Evolutionary conservation across 352 stramenopile species (phyloP).

Genomic region (Phytophthora gonapodyides): DNA sequence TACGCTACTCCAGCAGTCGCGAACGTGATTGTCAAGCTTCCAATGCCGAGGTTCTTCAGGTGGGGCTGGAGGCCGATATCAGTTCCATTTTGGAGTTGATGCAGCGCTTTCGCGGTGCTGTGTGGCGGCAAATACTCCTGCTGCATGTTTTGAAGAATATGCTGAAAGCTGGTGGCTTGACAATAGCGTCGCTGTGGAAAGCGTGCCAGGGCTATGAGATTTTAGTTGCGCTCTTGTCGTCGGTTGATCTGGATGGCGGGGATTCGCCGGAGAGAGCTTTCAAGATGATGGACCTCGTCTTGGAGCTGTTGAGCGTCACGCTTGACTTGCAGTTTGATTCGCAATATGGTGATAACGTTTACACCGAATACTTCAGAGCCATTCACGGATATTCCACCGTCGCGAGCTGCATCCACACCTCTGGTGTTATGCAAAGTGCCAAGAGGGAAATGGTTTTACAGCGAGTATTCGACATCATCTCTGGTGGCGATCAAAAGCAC

Average conservation of each 20-base stretch:
- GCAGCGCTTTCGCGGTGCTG: constrained; percentile 40
- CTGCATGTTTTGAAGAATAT: constrained; percentile 53
- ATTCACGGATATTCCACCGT: constrained; percentile 55
- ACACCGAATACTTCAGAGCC: constrained; percentile 45
- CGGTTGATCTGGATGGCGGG: constrained; percentile 40
- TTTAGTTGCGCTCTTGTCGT: constrained; percentile 62
- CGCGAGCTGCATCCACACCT: constrained; percentile 62
- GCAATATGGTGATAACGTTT: constrained; percentile 28
- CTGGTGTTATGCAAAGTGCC: constrained; percentile 46
- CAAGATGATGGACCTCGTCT: constrained; percentile 52
- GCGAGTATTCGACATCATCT: constrained; percentile 66
- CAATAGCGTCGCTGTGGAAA: constrained; percentile 53
- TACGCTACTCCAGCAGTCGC: constrained; percentile 3
- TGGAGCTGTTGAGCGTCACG: constrained; percentile 53
- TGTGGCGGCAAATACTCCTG: constrained; percentile 44
- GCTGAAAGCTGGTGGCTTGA: constrained; percentile 37
- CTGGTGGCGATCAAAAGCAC: constrained; percentile 39
- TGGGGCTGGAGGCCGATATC: constrained; percentile 65
- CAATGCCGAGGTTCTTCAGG: constrained; percentile 37
- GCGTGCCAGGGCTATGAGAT: constrained; percentile 65
- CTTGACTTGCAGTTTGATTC: constrained; percentile 31
- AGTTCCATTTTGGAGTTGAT: constrained; percentile 56
- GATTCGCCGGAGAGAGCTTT: constrained; percentile 33
- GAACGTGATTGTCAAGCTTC: constrained; percentile 6
- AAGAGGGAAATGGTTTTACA: constrained; percentile 45